Evolutionary conservation across 768 basidiomycete species (phyloP).

Genomic region (Russula griseocarnosa): DNA sequence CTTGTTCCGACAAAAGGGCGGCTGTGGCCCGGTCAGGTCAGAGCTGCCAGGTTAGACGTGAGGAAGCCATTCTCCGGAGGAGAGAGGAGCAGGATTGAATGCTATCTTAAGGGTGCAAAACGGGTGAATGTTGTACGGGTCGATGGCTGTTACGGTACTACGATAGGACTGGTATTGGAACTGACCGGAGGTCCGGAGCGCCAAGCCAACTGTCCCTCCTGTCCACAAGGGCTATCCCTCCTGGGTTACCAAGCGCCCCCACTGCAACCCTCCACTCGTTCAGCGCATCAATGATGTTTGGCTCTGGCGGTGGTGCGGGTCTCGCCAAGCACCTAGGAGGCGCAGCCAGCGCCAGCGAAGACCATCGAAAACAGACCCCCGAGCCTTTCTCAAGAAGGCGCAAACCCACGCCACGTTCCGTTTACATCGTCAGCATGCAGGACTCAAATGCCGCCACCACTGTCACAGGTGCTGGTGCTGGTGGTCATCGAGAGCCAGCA

Average conservation of each 20-base stretch:
- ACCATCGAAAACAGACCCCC: slow-evolving; percentile 17
- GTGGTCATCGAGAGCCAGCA: slow-evolving; percentile 40
- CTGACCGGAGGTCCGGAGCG: neutral
- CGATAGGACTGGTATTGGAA: too few relatives aligned
- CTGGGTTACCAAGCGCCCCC: slow-evolving; percentile 78
- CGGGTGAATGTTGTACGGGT: neutral
- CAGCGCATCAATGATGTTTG: slow-evolving; percentile 38
- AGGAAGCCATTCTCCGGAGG: too few relatives aligned
- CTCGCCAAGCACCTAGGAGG: slow-evolving; percentile 27
- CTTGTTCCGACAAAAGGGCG: too few relatives aligned
- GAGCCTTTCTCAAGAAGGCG: slow-evolving; percentile 52
- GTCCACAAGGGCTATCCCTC: slow-evolving; percentile 66
- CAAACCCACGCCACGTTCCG: slow-evolving; percentile 71
- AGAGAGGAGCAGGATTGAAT: too few relatives aligned
- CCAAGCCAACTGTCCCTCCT: slow-evolving; percentile 1
- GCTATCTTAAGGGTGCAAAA: too few relatives aligned
- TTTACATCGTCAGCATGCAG: slow-evolving; percentile 73
- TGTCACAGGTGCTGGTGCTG: neutral
- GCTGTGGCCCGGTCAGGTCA: too few relatives aligned
- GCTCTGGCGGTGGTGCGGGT: slow-evolving; percentile 10
- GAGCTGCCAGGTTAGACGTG: too few relatives aligned
- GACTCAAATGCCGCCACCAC: slow-evolving; percentile 32
- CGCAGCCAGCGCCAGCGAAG: neutral
- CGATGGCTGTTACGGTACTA: too few relatives aligned
- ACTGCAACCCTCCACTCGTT: slow-evolving; percentile 63